These are phyloP conservation scores for Paulownia fortunei DNA, from an alignment of 257 asterid genomes.

Conservation along the genomic window DNA sequence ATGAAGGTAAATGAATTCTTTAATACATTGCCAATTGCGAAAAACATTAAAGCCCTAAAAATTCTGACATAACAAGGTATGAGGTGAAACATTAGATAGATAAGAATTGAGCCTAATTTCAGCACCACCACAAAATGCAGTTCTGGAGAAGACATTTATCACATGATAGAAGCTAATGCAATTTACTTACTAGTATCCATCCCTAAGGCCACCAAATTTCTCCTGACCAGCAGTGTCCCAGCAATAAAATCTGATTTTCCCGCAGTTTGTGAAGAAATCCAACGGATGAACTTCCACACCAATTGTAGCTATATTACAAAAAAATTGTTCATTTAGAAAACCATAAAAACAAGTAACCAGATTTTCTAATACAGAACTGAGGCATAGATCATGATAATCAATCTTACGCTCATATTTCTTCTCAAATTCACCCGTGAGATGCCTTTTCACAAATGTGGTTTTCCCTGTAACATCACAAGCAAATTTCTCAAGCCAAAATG, in stretches of 20 bases:
- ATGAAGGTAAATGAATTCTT: not conserved
- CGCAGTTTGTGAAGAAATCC: slow-evolving; percentile 84
- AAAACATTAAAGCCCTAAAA: too few relatives aligned
- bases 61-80: too few relatives aligned
- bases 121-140: not conserved
- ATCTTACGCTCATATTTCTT: slow-evolving; percentile 85
- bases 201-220: slow-evolving; percentile 83
- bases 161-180: not conserved
- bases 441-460: slow-evolving; percentile 88
- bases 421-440: slow-evolving; percentile 90
- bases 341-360: not conserved
- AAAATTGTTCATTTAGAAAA: not conserved
- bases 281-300: slow-evolving; percentile 87
- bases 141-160: not conserved
- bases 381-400: not conserved
- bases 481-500: not conserved
- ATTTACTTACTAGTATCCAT: slow-evolving; percentile 80
- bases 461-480: slow-evolving; percentile 55
- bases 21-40: too few relatives aligned
- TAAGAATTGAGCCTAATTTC: not conserved
- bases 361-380: not conserved
- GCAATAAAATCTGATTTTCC: slow-evolving; percentile 75
- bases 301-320: slow-evolving; percentile 61
- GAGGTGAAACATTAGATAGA: too few relatives aligned
- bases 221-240: slow-evolving; percentile 92